Percentiles rank a stretch among this genome's conserved stretches.
Conservation (phyloP, 2,329 filamentous ascomycete genomes). For the Colletotrichum sp. region DNA sequence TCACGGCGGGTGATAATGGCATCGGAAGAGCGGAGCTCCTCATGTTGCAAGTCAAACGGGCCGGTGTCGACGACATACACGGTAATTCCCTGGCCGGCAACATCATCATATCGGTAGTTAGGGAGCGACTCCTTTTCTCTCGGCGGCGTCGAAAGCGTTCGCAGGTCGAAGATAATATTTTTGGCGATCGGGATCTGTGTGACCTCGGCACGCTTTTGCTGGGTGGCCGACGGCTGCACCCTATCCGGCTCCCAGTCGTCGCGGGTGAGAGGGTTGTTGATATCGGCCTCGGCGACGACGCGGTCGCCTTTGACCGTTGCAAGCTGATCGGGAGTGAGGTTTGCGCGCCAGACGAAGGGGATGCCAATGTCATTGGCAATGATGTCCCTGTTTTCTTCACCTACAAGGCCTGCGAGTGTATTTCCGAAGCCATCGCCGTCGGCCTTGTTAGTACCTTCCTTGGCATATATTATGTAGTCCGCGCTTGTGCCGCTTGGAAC, state of each 20-base stretch:
- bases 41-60: neutral
- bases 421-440: neutral
- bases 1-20: no score
- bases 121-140: neutral
- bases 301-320: neutral
- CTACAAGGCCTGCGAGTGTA: neutral
- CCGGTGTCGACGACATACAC: neutral
- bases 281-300: neutral
- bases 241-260: neutral
- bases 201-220: neutral
- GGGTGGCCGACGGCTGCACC: neutral
- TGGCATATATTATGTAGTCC: no score
- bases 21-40: no score
- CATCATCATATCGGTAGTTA: neutral
- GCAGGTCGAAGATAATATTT: neutral
- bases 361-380: neutral
- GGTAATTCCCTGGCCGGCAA: neutral
- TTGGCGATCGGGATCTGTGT: neutral
- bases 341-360: neutral
- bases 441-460: no score
- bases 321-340: neutral
- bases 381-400: neutral
- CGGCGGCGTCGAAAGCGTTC: neutral
- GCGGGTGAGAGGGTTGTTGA: neutral
- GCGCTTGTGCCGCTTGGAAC: no score